These are phyloP conservation scores for Claviceps sorghi DNA, from an alignment of 2,329 filamentous ascomycete genomes.

Conservation along the genomic window DNA sequence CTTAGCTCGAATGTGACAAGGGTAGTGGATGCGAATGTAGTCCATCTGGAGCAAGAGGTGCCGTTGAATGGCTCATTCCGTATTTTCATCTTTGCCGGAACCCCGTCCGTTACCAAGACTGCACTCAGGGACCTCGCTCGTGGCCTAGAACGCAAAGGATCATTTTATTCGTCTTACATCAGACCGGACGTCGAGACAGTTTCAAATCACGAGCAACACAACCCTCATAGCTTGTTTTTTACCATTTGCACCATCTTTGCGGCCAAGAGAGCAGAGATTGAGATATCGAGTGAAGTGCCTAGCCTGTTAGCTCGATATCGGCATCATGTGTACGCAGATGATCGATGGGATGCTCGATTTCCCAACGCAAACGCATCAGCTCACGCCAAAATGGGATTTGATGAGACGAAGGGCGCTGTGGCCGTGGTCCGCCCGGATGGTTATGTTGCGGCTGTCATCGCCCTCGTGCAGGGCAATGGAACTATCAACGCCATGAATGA, in stretches of 20 bases:
- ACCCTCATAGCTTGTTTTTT: conserved; percentile 73
- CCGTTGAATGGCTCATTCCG: conserved; percentile 80
- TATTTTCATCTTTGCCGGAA: conserved; percentile 73
- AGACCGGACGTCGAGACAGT: conserved; percentile 47
- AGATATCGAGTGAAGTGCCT: conserved; percentile 59
- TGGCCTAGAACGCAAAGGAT: conserved; percentile 48
- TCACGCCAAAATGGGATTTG: conserved; percentile 75
- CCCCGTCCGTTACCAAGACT: conserved; percentile 38
- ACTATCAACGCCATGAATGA: conserved; percentile 70
- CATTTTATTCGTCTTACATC: conserved; percentile 57
- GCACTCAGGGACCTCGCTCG: conserved; percentile 58
- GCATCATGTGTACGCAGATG: conserved; percentile 76
- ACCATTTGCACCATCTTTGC: conserved; percentile 67
- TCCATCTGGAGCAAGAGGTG: conserved; percentile 80
- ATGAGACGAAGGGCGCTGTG: conserved; percentile 58
- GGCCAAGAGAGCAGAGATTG: conserved; percentile 49
- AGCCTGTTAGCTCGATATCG: conserved; percentile 57
- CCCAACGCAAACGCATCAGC: conserved; percentile 57
- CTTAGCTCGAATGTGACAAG: conserved; percentile 70
- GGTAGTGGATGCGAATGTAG: conserved; percentile 76
- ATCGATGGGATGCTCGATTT: conserved; percentile 57
- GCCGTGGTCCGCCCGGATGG: conserved; percentile 78
- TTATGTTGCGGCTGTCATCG: conserved; percentile 65
- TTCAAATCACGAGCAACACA: conserved; percentile 66
- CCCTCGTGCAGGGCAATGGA: conserved; percentile 58